Evolutionary conservation across 2,329 filamentous ascomycete species (phyloP).

Genomic region (Stenocarpella maydis): DNA sequence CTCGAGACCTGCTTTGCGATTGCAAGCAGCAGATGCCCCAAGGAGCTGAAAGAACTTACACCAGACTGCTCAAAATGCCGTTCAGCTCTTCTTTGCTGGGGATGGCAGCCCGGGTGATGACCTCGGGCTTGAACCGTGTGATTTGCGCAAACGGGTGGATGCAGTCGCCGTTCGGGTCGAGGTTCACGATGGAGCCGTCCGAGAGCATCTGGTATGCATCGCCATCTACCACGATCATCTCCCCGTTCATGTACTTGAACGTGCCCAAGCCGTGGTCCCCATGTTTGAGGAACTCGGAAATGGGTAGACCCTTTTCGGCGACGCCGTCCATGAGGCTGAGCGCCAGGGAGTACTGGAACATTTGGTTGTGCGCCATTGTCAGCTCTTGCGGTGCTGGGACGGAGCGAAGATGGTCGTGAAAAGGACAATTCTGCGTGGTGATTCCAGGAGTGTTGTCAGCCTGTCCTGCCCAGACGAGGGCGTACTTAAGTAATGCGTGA

Average conservation of each 20-base stretch:
- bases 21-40: too few species aligned
- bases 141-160: constrained; percentile 45
- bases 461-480: not conserved
- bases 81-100: constrained; percentile 41
- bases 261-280: constrained; percentile 48
- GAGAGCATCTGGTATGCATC: constrained; percentile 46
- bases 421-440: not conserved
- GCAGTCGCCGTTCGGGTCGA: constrained; percentile 38
- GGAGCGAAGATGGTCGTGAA: too few species aligned
- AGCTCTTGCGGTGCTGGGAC: not conserved
- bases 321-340: constrained; percentile 48
- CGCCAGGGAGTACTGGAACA: constrained; percentile 47
- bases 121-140: constrained; percentile 43
- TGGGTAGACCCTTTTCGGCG: constrained; percentile 43
- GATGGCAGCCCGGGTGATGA: constrained; percentile 32
- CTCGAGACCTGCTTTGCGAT: too few species aligned
- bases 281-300: constrained; percentile 42
- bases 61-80: constrained; percentile 36
- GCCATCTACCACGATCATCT: constrained; percentile 47
- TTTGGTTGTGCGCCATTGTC: constrained; percentile 43
- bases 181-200: constrained; percentile 42
- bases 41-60: constrained; percentile 21
- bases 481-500: not conserved
- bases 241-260: constrained; percentile 45
- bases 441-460: not conserved